These are phyloP conservation scores for Colletotrichum godetiae DNA, from an alignment of 2,329 filamentous ascomycete species.

Conservation along the genomic window DNA sequence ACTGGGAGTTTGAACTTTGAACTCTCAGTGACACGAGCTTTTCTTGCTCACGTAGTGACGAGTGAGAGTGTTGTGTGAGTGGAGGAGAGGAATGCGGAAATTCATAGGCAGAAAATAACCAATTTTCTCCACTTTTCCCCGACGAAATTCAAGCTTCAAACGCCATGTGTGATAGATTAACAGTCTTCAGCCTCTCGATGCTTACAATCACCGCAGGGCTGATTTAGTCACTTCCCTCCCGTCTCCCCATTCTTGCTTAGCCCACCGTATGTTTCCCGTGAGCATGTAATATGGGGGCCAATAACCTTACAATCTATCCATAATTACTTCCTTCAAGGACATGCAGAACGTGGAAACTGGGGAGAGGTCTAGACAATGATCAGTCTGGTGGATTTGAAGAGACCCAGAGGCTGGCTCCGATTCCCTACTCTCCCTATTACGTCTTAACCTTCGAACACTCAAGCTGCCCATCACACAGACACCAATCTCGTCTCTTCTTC, in stretches of 20 bases:
- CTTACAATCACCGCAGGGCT: constrained; percentile 23
- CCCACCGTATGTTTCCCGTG: constrained; percentile 7
- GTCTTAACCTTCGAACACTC: neutral
- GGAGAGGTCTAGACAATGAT: neutral
- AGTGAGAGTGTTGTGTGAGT: neutral
- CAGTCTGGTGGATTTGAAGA: neutral
- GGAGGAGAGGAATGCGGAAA: neutral
- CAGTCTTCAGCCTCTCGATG: neutral
- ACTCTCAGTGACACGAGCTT: constrained; percentile 4
- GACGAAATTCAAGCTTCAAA: constrained; percentile 26
- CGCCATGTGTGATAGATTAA: constrained; percentile 23
- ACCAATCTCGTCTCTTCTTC: constrained; percentile 9
- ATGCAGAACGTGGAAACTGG: neutral
- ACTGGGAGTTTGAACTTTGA: constrained; percentile 3
- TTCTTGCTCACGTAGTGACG: neutral
- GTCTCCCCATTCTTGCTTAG: neutral
- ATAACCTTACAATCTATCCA: constrained; percentile 29
- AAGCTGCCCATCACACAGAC: neutral
- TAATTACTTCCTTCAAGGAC: neutral
- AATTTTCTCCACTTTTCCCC: constrained; percentile 24
- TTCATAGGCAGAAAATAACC: neutral
- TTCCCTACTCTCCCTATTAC: neutral
- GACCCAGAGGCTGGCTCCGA: neutral
- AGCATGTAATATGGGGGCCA: constrained; percentile 26
- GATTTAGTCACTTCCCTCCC: neutral